phyloP scores from a whole-genome alignment of 140 eudicot genomes.

The Cichorium intybus region DNA sequence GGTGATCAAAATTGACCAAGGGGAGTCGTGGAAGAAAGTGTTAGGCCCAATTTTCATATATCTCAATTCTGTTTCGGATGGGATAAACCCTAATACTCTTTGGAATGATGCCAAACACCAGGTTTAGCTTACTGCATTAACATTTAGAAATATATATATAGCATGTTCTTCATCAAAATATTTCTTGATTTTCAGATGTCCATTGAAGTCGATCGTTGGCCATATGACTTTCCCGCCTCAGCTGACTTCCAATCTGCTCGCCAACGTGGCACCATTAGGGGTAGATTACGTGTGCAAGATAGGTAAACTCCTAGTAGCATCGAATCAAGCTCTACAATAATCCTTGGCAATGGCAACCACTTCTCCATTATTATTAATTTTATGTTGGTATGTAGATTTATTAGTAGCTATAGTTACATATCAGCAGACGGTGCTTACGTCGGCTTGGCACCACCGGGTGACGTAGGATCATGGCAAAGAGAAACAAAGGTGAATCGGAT shows the following conservation, averaged over 20 bases:
- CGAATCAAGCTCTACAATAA: neutral
- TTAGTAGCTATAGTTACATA: constrained; percentile 17
- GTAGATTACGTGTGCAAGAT: constrained; percentile 59
- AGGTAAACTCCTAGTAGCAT: constrained; percentile 16
- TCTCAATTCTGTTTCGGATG: constrained; percentile 32
- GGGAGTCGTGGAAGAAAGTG: constrained; percentile 82
- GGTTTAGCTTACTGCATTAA: constrained; percentile 25
- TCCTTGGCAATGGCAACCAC: neutral
- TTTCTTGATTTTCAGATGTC: constrained; percentile 31
- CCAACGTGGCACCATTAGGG: constrained; percentile 48
- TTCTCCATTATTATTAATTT: neutral
- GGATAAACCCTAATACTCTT: constrained; percentile 39
- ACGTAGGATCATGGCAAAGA: constrained; percentile 77
- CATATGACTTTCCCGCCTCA: constrained; percentile 62
- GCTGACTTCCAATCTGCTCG: constrained; percentile 41
- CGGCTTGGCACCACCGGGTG: constrained; percentile 79
- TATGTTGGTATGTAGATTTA: constrained; percentile 33
- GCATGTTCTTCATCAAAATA: neutral
- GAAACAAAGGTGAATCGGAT: constrained; percentile 67
- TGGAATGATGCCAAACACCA: constrained; percentile 73
- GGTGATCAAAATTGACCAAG: constrained; percentile 33
- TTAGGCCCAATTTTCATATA: constrained; percentile 63
- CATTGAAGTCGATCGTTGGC: constrained; percentile 60
- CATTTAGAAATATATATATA: neutral
- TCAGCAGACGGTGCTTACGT: constrained; percentile 50